These are phyloP conservation scores for Fraxinus ornus DNA, from an alignment of 305 asterid genomes.

Conservation along the genomic window DNA sequence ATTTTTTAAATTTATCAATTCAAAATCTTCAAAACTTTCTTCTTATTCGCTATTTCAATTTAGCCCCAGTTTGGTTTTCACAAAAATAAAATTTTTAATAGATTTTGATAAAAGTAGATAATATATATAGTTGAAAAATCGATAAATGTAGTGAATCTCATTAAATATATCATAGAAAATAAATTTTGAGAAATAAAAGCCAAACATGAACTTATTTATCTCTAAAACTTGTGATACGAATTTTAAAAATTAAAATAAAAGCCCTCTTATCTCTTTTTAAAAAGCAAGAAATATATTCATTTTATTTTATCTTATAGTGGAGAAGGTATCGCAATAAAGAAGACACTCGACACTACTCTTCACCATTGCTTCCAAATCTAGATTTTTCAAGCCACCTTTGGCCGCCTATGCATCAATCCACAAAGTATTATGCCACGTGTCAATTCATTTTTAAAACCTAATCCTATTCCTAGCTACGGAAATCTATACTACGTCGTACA, in stretches of 20 bases:
- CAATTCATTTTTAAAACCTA: neutral
- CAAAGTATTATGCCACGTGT: slow-evolving; percentile 29
- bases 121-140: too few relatives aligned
- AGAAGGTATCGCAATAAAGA: slow-evolving; percentile 15
- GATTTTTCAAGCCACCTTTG: slow-evolving; percentile 22
- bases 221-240: neutral
- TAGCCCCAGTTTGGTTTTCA: too few relatives aligned
- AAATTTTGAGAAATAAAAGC: too few relatives aligned
- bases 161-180: too few relatives aligned
- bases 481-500: neutral
- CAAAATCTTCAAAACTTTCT: too few relatives aligned
- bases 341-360: slow-evolving; percentile 33
- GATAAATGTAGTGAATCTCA: too few relatives aligned
- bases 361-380: slow-evolving; percentile 43
- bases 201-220: neutral
- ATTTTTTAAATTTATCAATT: neutral
- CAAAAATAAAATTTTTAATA: too few relatives aligned
- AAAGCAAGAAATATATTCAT: neutral
- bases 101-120: too few relatives aligned
- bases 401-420: neutral
- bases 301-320: slow-evolving; percentile 17
- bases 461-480: slow-evolving; percentile 15
- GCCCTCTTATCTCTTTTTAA: neutral
- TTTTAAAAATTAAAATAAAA: neutral
- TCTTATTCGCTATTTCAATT: neutral